Evolutionary conservation across 352 stramenopile species (phyloP).

Genomic region (Globisporangium spinosum): DNA sequence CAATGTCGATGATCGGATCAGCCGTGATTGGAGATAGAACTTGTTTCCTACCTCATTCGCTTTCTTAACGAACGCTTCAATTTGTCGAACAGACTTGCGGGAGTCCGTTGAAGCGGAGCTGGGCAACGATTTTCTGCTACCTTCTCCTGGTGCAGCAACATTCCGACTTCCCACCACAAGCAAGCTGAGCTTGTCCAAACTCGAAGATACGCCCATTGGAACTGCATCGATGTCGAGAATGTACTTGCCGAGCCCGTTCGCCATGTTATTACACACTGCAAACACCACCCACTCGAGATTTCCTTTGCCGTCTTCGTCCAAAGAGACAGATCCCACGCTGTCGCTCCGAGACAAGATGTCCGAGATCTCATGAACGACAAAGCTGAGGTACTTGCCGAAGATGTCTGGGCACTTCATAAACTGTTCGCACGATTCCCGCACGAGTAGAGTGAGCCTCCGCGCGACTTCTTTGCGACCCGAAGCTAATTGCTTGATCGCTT

Average conservation of each 20-base stretch:
- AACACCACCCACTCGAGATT: slow-evolving; percentile 80
- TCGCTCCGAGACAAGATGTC: slow-evolving; percentile 35
- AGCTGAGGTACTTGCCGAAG: slow-evolving; percentile 80
- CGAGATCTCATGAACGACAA: slow-evolving; percentile 77
- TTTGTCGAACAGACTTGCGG: slow-evolving; percentile 31
- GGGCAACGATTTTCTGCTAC: not conserved
- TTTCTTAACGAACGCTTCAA: slow-evolving; percentile 59
- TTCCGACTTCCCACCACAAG: slow-evolving; percentile 40
- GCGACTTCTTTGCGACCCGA: slow-evolving; percentile 28
- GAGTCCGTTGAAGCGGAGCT: not conserved
- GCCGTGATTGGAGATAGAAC: slow-evolving; percentile 43
- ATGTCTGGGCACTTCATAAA: slow-evolving; percentile 59
- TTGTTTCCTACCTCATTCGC: slow-evolving; percentile 38
- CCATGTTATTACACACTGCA: slow-evolving; percentile 71
- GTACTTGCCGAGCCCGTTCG: slow-evolving; percentile 65
- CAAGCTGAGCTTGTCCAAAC: slow-evolving; percentile 69
- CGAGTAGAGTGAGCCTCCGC: slow-evolving; percentile 41
- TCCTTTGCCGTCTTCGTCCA: slow-evolving; percentile 54
- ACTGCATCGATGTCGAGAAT: slow-evolving; percentile 64
- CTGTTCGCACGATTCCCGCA: slow-evolving; percentile 57
- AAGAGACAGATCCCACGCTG: slow-evolving; percentile 9
- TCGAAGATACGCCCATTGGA: slow-evolving; percentile 46
- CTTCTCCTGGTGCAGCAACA: slow-evolving; percentile 11
- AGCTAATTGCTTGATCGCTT: slow-evolving; percentile 49
- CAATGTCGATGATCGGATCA: slow-evolving; percentile 7